Base-by-base conservation (phyloP, 352 stramenopile species). In the Pythium pyrilobum region DNA sequence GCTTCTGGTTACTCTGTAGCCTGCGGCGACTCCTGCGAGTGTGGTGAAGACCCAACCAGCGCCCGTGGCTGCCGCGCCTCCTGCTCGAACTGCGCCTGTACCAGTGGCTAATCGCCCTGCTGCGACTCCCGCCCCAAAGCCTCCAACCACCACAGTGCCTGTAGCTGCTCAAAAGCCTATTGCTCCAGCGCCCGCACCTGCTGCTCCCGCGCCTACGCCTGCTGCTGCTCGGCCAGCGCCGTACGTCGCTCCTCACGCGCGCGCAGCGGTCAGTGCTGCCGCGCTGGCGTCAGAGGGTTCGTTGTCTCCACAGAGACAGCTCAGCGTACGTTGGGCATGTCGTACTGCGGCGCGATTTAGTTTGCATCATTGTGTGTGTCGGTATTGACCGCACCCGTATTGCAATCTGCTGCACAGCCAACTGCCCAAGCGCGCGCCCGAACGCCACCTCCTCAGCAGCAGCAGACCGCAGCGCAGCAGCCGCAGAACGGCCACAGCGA, bases 401-500 rank as follows among this genome's bases (percentile, higher is more conserved):
- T n/a, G n/a, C n/a, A n/a, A n/a, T n/a, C n/a, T n/a, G n/a, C n/a
- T n/a, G n/a, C n/a, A n/a, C n/a, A n/a, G n/a, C n/a, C n/a, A n/a
- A n/a, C n/a, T n/a, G 9, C 18, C 37, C 12, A 18, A 27, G 37
- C 37, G 27, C 18, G 4, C 15, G 11, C 40, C 16, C 9, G 21
- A 45, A 13, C 39, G 13, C 16, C 34, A 13, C 33, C 42, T 12
- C 32, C 44, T 5, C 57, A 59, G 15, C 23, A 39, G 1, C 43
- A 25, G 13, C 42, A 52, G 20, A 34, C 29, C 29, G 12, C 29
- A 34, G 29, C 29, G 15, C 23, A 39, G 1, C 43, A 25, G 13
- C 42, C 46, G 20, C 23, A 48, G 21, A 59, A 38, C 38, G 54
- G 36, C 27, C 21, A 56, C 3, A 34, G 32, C 23, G 62, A 74